A percentile compares a stretch with the other conserved stretches of the same genome.
Conservation (phyloP, 1,284 basidiomycete genomes). For the Ganoderma meredithae region DNA sequence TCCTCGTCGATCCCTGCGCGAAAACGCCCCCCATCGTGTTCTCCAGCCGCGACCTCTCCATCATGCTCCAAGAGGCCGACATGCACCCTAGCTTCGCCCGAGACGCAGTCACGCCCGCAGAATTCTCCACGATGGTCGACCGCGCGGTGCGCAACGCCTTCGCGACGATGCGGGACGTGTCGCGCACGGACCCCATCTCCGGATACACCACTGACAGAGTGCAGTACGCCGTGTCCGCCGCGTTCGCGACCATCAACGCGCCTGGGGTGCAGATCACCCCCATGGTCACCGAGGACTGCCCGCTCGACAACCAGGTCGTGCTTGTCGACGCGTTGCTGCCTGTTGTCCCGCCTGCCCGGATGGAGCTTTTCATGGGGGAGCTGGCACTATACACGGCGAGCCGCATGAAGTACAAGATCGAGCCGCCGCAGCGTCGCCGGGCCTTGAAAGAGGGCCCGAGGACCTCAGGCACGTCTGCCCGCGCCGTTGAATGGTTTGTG, state of each 20-base stretch:
- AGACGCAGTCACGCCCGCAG: constrained; percentile 24
- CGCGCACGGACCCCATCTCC: neutral
- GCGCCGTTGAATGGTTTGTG: constrained; percentile 23
- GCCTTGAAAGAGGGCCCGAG: neutral
- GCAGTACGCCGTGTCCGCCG: constrained; percentile 20
- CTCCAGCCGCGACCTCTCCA: constrained; percentile 35
- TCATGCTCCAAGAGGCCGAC: constrained; percentile 42
- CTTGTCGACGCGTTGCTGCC: constrained; percentile 23
- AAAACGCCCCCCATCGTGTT: constrained; percentile 31
- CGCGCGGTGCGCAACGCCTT: constrained; percentile 32
- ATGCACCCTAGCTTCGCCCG: constrained; percentile 35
- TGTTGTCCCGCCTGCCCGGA: constrained; percentile 2
- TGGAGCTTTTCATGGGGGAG: constrained; percentile 8
- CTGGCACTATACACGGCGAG: constrained; percentile 5
- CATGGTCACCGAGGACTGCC: constrained; percentile 24
- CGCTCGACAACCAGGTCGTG: constrained; percentile 28
- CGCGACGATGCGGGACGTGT: constrained; percentile 9
- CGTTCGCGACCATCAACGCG: constrained; percentile 17
- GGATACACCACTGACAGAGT: constrained; percentile 10
- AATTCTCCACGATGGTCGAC: constrained; percentile 22
- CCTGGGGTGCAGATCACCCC: constrained; percentile 11
- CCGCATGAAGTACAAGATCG: constrained; percentile 5
- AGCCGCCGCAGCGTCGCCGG: neutral
- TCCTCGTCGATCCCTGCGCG: constrained; percentile 41
- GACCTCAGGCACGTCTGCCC: neutral